Base-by-base conservation (phyloP, 192 early-diverging fungal genomes). In the Backusella westeae region DNA sequence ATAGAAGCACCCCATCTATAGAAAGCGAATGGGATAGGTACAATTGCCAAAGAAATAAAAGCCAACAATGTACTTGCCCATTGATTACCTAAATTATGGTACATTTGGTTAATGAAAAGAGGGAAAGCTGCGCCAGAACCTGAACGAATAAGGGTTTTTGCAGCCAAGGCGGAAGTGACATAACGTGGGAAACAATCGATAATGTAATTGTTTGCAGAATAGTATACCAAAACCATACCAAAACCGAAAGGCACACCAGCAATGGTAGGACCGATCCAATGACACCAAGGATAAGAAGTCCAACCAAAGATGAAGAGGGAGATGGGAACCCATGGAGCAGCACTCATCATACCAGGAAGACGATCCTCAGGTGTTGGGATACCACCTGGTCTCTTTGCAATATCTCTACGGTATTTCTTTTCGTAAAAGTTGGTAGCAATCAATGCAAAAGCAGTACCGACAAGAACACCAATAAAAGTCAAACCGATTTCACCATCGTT, bases 221-320 rank as follows among this genome's bases (percentile, higher is more conserved):
- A 77, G 21, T 77, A 80, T 0, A 80, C 70, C n/a, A 77, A 26
- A 23, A 80, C 79, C 79, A 80, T 80, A 8, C 79, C 79, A 69
- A 77, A 76, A 8, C 79, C 79, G 23, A 80, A 80, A 7, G 79
- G 79, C 6, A 80, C 21, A 6, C 79, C 79, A 66, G 75, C 42
- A 29, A 67, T 44, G 15, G 67, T 44, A 8, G 79, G 79, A 7
- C 75, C 79, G 35, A 77, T 77, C 79, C 79, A 80, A 23, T 80
- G 79, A 34, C 71, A 70, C 75, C 79, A 77, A 34, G 79, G 71
- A 21, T 68, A 80, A 2, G 71, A 77, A 12, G 79, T 80, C 79
- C 79, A 80, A 5, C 69, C 79, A 69, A 80, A 80, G 10, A 76
- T 77, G 7, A 80, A 80, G 7, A 80, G 75, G 21, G 75, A 76